A percentile compares a stretch with the other conserved stretches of the same genome.
These are phyloP conservation scores for Penicillium salamii DNA, from an alignment of 495 filamentous ascomycete species.

Conservation along the genomic window DNA sequence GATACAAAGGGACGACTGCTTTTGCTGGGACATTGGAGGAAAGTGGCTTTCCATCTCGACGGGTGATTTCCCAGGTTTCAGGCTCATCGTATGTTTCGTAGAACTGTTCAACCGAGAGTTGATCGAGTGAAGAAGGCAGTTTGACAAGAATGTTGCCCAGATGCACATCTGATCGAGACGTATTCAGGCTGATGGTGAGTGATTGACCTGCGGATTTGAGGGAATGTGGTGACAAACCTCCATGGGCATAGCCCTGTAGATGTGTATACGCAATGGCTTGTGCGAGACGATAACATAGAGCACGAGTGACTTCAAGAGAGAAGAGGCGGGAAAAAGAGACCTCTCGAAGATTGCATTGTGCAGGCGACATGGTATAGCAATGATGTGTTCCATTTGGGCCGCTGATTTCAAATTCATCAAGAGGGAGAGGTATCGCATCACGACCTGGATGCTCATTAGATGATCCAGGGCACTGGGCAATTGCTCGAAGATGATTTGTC, in stretches of 20 bases:
- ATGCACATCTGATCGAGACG: constrained; percentile 30
- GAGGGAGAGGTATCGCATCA: constrained; percentile 6
- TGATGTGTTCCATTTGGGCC: constrained; percentile 32
- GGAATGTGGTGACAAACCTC: constrained; percentile 20
- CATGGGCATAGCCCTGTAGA: constrained; percentile 34
- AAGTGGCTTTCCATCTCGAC: constrained; percentile 12
- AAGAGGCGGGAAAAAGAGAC: constrained; percentile 26
- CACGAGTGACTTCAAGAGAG: constrained; percentile 29
- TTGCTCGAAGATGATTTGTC: constrained; percentile 22
- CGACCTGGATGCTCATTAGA: constrained; percentile 12
- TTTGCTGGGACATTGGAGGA: constrained; percentile 21
- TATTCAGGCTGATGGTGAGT: not conserved
- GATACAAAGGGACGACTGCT: constrained; percentile 27
- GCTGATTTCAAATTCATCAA: constrained; percentile 29
- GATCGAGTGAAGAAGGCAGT: constrained; percentile 27
- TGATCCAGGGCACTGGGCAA: constrained; percentile 1
- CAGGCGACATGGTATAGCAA: constrained; percentile 24
- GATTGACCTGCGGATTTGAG: no score
- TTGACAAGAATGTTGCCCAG: constrained; percentile 36
- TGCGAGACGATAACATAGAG: constrained; percentile 20
- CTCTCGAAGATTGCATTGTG: constrained; percentile 28
- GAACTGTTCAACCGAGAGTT: constrained; percentile 14
- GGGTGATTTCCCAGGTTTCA: constrained; percentile 16
- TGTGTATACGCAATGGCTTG: constrained; percentile 32
- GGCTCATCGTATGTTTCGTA: constrained; percentile 16